Conservation (phyloP, 306 rosid genomes). For the Ceratonia siliqua region DNA sequence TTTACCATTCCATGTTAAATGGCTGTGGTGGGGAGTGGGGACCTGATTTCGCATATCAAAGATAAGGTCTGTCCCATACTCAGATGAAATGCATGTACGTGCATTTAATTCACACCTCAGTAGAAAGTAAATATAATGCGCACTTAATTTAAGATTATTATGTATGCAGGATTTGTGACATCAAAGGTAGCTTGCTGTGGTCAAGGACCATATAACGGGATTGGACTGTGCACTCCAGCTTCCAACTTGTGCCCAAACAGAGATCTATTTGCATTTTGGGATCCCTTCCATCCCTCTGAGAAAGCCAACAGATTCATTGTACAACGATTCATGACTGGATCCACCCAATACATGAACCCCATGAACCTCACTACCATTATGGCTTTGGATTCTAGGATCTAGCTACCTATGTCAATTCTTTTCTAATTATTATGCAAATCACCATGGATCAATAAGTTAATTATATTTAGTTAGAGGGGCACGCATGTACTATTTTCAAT, state of each 20-base stretch:
- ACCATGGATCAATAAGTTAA: no score
- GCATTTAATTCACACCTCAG: no score
- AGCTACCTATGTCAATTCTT: no score
- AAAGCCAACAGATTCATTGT: constrained; percentile 51
- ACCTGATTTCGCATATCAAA: no score
- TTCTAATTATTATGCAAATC: no score
- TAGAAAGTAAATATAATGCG: no score
- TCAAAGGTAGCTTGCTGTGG: constrained; percentile 64
- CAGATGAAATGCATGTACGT: no score
- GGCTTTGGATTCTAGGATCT: constrained; percentile 47
- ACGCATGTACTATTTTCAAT: no score
- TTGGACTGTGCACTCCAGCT: constrained; percentile 47
- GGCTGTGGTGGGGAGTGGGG: no score
- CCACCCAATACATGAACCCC: constrained; percentile 47
- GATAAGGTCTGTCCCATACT: no score
- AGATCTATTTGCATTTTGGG: constrained; percentile 50
- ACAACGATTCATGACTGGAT: constrained; percentile 46
- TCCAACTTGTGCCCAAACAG: constrained; percentile 57
- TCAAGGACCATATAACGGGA: constrained; percentile 57
- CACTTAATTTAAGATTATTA: no score
- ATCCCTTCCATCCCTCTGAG: constrained; percentile 56
- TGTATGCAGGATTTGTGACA: constrained; percentile 46
- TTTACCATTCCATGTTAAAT: neutral
- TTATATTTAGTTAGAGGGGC: no score
- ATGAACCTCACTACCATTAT: constrained; percentile 56